These are phyloP conservation scores for Cystobasidiaceae sp. DNA, from an alignment of 1,284 basidiomycete genomes.

Conservation along the genomic window DNA sequence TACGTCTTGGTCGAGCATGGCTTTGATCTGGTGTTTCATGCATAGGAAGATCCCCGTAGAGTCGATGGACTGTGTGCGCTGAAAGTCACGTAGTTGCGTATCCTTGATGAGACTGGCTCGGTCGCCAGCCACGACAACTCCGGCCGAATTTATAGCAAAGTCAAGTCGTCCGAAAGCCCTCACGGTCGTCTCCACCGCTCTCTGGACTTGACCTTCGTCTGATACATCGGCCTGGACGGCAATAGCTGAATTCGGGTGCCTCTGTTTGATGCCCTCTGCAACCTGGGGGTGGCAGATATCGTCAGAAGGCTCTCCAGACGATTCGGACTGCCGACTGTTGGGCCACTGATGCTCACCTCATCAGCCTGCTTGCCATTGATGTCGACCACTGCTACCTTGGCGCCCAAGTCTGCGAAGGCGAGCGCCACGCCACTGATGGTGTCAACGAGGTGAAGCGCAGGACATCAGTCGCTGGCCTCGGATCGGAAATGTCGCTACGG, in stretches of 20 bases:
- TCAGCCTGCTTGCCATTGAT: conserved; percentile 1
- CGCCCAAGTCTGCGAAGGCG: conserved; percentile 8
- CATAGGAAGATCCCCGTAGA: conserved; percentile 7
- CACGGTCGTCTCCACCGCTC: neutral
- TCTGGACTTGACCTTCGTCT: neutral
- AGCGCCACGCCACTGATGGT: neutral
- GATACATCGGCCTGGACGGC: neutral
- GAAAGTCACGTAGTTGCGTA: neutral
- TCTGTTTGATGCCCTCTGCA: neutral
- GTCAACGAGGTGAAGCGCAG: no score
- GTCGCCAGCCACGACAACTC: neutral
- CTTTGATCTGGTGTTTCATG: conserved; percentile 7
- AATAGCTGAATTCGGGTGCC: neutral
- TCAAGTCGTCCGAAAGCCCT: neutral
- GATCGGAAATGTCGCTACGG: neutral
- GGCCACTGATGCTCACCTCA: neutral
- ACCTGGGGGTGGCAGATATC: neutral
- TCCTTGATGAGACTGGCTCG: conserved; percentile 1
- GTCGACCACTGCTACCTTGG: neutral
- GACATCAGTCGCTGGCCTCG: neutral
- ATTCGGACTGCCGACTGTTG: neutral
- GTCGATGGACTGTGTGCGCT: neutral
- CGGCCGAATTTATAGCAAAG: conserved; percentile 13
- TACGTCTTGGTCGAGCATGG: neutral
- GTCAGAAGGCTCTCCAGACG: neutral